Evolutionary conservation across 2,329 filamentous ascomycete species (phyloP).

Genomic region (Penicillium sp.): DNA sequence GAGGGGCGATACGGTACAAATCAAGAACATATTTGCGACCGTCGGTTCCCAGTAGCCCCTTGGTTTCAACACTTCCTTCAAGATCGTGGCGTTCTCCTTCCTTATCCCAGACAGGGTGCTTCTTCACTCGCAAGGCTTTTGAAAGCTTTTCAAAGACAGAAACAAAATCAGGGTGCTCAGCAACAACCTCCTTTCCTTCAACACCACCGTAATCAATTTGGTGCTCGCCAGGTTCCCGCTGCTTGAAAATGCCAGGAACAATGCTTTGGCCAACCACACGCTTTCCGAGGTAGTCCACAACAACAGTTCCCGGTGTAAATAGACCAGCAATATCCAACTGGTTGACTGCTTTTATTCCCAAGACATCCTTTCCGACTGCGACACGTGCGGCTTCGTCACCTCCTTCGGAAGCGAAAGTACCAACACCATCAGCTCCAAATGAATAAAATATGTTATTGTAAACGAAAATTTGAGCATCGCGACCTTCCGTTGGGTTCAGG

Average conservation of each 20-base stretch:
- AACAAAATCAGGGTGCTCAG: slow-evolving; percentile 81
- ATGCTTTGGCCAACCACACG: slow-evolving; percentile 97
- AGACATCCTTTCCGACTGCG: slow-evolving; percentile 93
- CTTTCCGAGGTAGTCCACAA: slow-evolving; percentile 95
- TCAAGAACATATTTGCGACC: slow-evolving; percentile 97
- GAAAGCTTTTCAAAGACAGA: slow-evolving; percentile 85
- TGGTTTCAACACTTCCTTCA: slow-evolving; percentile 95
- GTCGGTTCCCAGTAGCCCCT: slow-evolving; percentile 94
- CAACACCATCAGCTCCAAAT: slow-evolving; percentile 93
- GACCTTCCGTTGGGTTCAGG: slow-evolving; percentile 87
- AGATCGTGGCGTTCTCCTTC: slow-evolving; percentile 84
- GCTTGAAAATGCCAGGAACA: slow-evolving; percentile 98
- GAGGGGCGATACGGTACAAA: slow-evolving; percentile 86
- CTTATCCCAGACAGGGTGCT: slow-evolving; percentile 97
- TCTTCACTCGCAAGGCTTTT: slow-evolving; percentile 85
- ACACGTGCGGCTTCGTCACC: slow-evolving; percentile 94
- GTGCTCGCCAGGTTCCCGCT: slow-evolving; percentile 93
- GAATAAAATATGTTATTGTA: slow-evolving; percentile 99
- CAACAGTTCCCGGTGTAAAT: slow-evolving; percentile 92
- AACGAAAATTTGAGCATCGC: slow-evolving; percentile 95
- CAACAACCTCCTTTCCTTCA: slow-evolving; percentile 92
- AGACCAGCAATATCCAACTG: slow-evolving; percentile 93
- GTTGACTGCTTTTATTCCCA: slow-evolving; percentile 91
- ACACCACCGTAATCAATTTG: slow-evolving; percentile 99
- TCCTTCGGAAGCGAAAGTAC: slow-evolving; percentile 93